A percentile compares a stretch with the other conserved stretches of the same genome.
These are phyloP conservation scores for Leptosphaerulina australis DNA, from an alignment of 2,329 filamentous ascomycete genomes.

Conservation along the genomic window DNA sequence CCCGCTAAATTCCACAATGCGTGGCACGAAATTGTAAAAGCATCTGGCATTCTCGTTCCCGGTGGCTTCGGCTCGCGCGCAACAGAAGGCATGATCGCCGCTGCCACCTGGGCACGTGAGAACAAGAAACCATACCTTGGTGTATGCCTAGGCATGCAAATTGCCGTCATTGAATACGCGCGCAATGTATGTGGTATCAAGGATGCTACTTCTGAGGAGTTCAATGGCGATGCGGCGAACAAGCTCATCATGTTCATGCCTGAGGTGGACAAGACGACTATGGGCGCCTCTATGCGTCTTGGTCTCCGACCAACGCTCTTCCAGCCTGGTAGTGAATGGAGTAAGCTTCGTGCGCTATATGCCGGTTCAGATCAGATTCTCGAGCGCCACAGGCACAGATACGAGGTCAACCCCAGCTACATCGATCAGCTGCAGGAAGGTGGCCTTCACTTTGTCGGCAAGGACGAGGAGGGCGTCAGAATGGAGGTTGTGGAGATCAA, in stretches of 20 bases:
- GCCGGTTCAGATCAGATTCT: conserved; percentile 56
- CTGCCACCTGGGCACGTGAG: conserved; percentile 84
- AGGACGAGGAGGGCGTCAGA: conserved; percentile 76
- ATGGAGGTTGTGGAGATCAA: conserved; percentile 85
- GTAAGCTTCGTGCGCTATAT: conserved; percentile 76
- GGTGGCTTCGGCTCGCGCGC: conserved; percentile 84
- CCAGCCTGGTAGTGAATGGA: conserved; percentile 78
- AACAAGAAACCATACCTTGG: conserved; percentile 83
- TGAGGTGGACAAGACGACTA: conserved; percentile 75
- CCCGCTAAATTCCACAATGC: conserved; percentile 82
- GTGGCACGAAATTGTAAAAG: conserved; percentile 79
- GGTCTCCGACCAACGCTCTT: conserved; percentile 77
- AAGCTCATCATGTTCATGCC: conserved; percentile 91
- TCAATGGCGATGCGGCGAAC: conserved; percentile 65
- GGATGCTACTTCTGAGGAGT: conserved; percentile 62
- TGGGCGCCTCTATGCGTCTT: conserved; percentile 87
- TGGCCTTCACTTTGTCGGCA: conserved; percentile 77
- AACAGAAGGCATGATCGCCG: conserved; percentile 87
- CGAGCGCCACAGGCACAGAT: conserved; percentile 86
- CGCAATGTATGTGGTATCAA: conserved; percentile 73
- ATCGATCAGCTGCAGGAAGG: conserved; percentile 70
- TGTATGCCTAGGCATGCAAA: conserved; percentile 90
- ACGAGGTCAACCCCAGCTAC: conserved; percentile 85
- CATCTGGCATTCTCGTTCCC: conserved; percentile 70
- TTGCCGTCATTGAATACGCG: conserved; percentile 88